Evolutionary conservation across 192 early-diverging fungal genomes (phyloP).

Genomic region (Endogone sp.): DNA sequence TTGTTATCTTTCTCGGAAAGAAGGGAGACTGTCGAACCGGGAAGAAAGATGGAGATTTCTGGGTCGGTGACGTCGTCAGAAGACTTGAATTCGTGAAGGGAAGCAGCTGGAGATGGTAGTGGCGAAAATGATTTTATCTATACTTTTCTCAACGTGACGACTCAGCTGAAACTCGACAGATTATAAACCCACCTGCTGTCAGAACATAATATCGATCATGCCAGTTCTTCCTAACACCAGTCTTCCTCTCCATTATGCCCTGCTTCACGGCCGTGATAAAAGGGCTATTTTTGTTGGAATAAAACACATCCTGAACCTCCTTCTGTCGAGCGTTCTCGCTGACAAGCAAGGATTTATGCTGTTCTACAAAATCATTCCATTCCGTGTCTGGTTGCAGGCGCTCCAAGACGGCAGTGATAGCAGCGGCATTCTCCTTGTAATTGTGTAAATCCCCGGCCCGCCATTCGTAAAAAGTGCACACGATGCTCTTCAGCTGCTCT

Average conservation of each 20-base stretch:
- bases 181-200: conserved; percentile 20
- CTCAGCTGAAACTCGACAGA: background rate
- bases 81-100: conserved; percentile 2
- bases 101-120: background rate
- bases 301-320: conserved; percentile 29
- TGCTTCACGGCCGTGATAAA: conserved; percentile 30
- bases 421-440: conserved; percentile 12
- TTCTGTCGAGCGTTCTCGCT: conserved; percentile 24
- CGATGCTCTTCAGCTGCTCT: conserved; percentile 9
- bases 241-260: conserved; percentile 30
- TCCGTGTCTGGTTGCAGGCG: conserved; percentile 32
- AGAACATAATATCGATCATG: conserved; percentile 40
- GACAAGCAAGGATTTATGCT: conserved; percentile 31
- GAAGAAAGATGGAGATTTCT: background rate
- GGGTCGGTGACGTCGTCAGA: background rate
- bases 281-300: conserved; percentile 33
- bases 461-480: conserved; percentile 19
- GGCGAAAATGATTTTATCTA: background rate
- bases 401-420: conserved; percentile 14
- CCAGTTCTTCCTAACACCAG: conserved; percentile 37
- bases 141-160: no score
- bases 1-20: background rate
- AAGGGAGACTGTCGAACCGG: background rate
- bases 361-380: conserved; percentile 35
- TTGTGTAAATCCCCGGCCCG: conserved; percentile 20